Evolutionary conservation across 2,329 filamentous ascomycete species (phyloP).

Genomic region (Apiospora pterosperma): DNA sequence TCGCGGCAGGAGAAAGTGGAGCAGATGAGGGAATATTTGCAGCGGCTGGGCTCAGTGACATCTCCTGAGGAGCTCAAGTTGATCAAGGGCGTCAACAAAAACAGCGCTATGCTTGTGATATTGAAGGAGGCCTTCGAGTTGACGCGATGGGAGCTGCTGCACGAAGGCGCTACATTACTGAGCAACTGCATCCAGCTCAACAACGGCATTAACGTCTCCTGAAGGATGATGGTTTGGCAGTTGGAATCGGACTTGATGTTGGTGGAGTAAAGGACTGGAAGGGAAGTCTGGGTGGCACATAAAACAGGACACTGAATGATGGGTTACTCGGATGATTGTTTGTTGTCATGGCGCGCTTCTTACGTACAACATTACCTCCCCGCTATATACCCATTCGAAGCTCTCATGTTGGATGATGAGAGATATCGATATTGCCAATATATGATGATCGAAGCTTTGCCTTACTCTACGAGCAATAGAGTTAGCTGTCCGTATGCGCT

Average conservation of each 20-base stretch:
- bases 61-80: slow-evolving; percentile 75
- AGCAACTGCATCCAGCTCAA: slow-evolving; percentile 72
- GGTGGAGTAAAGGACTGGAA: neutral
- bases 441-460: neutral
- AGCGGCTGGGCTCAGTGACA: slow-evolving; percentile 65
- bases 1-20: slow-evolving; percentile 64
- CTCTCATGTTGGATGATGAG: neutral
- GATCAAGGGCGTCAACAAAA: slow-evolving; percentile 75
- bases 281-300: neutral
- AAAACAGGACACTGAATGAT: neutral
- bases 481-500: neutral
- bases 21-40: slow-evolving; percentile 78
- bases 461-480: too few species aligned
- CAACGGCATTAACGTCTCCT: slow-evolving; percentile 16
- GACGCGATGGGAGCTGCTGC: slow-evolving; percentile 86
- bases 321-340: neutral
- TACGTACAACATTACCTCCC: neutral
- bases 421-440: neutral
- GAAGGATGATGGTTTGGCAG: neutral
- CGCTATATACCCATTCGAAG: neutral
- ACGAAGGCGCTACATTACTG: slow-evolving; percentile 79
- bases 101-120: slow-evolving; percentile 76
- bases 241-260: neutral
- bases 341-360: neutral
- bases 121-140: slow-evolving; percentile 77